Evolutionary conservation across 2,329 filamentous ascomycete genomes (phyloP), one percentile per base, ranked within the genome.

Genomic region (Sclerotinia glacialis): DNA sequence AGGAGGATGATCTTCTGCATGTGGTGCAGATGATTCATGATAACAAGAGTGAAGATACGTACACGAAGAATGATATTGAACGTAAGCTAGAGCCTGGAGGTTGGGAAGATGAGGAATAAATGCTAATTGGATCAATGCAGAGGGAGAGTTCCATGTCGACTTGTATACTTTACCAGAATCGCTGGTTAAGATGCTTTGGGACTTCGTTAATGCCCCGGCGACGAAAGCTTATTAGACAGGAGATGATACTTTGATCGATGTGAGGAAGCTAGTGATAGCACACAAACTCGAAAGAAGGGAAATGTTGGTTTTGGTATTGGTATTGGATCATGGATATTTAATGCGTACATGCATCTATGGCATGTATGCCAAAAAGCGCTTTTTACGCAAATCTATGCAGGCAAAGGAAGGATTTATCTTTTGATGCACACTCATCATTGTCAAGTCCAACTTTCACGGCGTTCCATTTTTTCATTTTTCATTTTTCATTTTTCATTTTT

Each of bases 11-110:
- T 75, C 82, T 99, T 52, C 83, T 99, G 69, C 91, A 95, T 73
- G 92, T 98, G 31, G 96, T 99, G 69, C 94, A 98, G 81, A 89
- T 99, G 86, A 94, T 99, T 69, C 95, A 98, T 78, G 95, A 99
- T 80, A 92, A 97, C 81, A 98, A 98, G 83, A 89, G 87, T 1
- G 86, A 92, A 7, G 93, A 97, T 71, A 97, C 94, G 1, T 98
- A 97, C 80, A 96, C 94, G 60, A 93, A 96, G 81, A 98, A 97
- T 74, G 96, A 99, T 78, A 86, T 97, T 67, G 95, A 99, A 75
- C 90, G 92, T 96, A 81, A 81, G 89, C 44, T 26, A 56, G 14
- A 40, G 21, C 37, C 52, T 23, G 49, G 7, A 58, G 40, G 37
- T 18, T 23, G 52, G 34, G 37, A 46, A 49, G 31, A 7, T 18